Evolutionary conservation across 108 stramenopile species (phyloP).

Genomic region (Skeletonema tropicum): DNA sequence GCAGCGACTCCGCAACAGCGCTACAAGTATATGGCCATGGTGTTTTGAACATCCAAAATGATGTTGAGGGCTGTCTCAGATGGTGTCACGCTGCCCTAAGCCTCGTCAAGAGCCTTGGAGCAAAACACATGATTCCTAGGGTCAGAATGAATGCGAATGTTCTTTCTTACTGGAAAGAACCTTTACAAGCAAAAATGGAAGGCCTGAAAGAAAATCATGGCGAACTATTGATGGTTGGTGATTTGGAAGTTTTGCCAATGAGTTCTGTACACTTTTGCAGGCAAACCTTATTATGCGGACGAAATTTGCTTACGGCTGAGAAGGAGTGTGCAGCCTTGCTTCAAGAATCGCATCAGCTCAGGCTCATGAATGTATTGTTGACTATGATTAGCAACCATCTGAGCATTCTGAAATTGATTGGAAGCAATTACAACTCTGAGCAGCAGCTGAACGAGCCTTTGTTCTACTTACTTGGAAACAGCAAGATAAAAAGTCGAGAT

Average conservation of each 20-base stretch:
- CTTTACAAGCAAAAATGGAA: neutral
- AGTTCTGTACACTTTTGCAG: neutral
- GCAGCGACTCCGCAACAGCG: conserved; percentile 16
- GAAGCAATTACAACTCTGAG: neutral
- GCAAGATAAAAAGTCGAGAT: neutral
- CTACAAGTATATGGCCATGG: conserved; percentile 2
- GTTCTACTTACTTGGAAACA: neutral
- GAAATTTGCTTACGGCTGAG: neutral
- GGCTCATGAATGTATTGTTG: neutral
- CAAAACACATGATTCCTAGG: conserved; percentile 6
- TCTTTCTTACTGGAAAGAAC: conserved; percentile 2
- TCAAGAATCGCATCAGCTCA: neutral
- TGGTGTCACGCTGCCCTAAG: conserved; percentile 1
- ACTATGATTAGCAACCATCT: neutral
- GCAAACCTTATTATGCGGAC: conserved; percentile 2
- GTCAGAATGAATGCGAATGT: neutral
- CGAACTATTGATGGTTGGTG: conserved; percentile 9
- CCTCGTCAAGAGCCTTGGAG: conserved; percentile 12
- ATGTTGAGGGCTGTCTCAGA: conserved; percentile 14
- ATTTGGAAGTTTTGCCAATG: neutral
- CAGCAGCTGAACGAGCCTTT: neutral
- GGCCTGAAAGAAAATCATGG: neutral
- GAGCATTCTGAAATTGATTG: neutral
- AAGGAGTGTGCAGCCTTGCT: conserved; percentile 11
- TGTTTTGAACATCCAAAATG: conserved; percentile 1